Conservation (phyloP, 805 yeast species). For the Ogataea ramenticola region DNA sequence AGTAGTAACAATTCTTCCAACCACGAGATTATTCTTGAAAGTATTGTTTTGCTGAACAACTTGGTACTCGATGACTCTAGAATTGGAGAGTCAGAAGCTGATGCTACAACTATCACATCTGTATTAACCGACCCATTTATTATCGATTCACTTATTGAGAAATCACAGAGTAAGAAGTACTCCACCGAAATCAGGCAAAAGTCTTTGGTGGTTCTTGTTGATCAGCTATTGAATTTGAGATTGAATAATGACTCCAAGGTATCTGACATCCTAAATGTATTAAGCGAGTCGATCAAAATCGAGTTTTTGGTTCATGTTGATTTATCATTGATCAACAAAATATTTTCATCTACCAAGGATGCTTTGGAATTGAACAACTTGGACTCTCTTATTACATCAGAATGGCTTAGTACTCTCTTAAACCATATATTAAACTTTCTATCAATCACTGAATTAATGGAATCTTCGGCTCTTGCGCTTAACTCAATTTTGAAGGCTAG, state of each 20-base stretch:
- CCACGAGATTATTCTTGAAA: conserved; percentile 26
- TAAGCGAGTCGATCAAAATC: conserved; percentile 17
- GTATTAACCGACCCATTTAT: conserved; percentile 1
- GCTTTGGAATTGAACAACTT: neutral
- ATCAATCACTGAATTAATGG: conserved; percentile 12
- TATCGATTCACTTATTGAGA: conserved; percentile 13
- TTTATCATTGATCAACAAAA: conserved; percentile 12
- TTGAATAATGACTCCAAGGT: conserved; percentile 1
- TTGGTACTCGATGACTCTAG: conserved; percentile 11
- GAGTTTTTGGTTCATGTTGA: conserved; percentile 21
- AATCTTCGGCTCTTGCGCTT: neutral
- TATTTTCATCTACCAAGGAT: conserved; percentile 6
- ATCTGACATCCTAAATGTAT: conserved; percentile 9
- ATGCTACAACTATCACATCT: conserved; percentile 1
- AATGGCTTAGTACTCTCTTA: conserved; percentile 16
- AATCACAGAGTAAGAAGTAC: conserved; percentile 21
- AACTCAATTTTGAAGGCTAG: neutral
- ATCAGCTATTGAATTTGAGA: conserved; percentile 10
- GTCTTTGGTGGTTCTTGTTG: conserved; percentile 17
- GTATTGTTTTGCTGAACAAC: conserved; percentile 14
- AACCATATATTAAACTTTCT: conserved; percentile 12
- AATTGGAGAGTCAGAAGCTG: neutral
- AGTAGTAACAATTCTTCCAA: conserved; percentile 17
- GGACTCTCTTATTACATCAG: conserved; percentile 2
- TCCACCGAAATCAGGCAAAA: conserved; percentile 26